Evolutionary conservation across 441 rosid species (phyloP).

Genomic region (Gossypium armourianum): DNA sequence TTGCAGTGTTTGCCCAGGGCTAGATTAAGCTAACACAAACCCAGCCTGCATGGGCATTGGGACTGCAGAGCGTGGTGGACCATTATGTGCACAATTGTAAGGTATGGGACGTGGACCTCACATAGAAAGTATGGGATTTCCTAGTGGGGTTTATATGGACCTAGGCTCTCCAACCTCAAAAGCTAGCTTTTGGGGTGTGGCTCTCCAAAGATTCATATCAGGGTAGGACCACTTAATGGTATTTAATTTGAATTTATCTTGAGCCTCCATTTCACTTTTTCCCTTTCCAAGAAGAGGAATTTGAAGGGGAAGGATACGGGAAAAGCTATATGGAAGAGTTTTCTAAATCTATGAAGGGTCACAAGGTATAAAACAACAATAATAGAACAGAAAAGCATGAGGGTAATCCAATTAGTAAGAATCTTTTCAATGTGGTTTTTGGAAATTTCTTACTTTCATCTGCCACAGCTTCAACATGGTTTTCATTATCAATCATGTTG

Average conservation of each 20-base stretch:
- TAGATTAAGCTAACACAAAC: neutral
- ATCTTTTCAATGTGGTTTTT: constrained; percentile 12
- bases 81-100: neutral
- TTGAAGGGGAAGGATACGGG: neutral
- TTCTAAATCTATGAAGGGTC: neutral
- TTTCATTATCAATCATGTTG: constrained; percentile 67
- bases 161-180: neutral
- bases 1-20: neutral
- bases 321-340: neutral
- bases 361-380: neutral
- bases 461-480: constrained; percentile 68
- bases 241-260: neutral
- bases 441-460: constrained; percentile 65
- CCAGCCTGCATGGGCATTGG: neutral
- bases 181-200: neutral
- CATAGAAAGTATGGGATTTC: neutral
- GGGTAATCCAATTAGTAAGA: neutral
- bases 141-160: neutral
- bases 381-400: neutral
- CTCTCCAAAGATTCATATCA: neutral
- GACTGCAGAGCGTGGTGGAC: neutral
- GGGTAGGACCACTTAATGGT: neutral
- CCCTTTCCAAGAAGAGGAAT: neutral
- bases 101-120: neutral
- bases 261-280: neutral